Base-by-base conservation (phyloP, 1,284 basidiomycete species). In the Irpex sp. region DNA sequence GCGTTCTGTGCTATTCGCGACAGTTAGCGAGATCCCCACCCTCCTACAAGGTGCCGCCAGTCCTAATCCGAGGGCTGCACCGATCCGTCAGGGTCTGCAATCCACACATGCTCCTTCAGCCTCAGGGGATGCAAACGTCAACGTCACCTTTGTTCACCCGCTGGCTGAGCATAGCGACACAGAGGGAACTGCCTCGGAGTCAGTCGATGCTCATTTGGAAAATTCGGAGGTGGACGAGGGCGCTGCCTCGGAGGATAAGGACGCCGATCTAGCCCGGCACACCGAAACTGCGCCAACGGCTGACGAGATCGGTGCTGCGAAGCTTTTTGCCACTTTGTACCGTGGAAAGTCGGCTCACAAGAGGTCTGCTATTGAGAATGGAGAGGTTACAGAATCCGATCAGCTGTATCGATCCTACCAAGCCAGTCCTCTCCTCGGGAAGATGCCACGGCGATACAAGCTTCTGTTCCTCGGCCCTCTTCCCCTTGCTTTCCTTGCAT, bases 401-500 rank as follows among this genome's bases (percentile, higher is more conserved):
- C 45, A n/a, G 11, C 11, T 49, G n/a, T 49, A 49, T n/a, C 45
- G n/a, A n/a, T 49, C 45, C 45, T 49, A 49, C 45, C 45, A 15
- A 49, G 45, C 11, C 13, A 49, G 45, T 49, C 45, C 45, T 49
- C 11, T 49, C 13, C 13, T 82, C 4, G 71, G 70, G 13, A 74
- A 73, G 10, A 80, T 83, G n/a, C 73, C 70, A 27, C 74, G 72
- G 11, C 74, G 71, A 22, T 89, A 90, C 74, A 83, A 83, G 20
- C 70, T 80, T 2, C 77, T 87, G 15, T 88, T 86, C 76, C 80
- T 89, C 2, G 88, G 88, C 1, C 85, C 87, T 5, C 78, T 91
- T 4, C 87, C 89, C 0, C 85, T 85, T 72, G 76, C 88, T 4
- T 80, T 89, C 27, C 76, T 85, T 3, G 87, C 82, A 70, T 80